A percentile compares a stretch with the other conserved stretches of the same genome.
Evolutionary conservation across 352 stramenopile species (phyloP).

Genomic region (Globisporangium radiosum): DNA sequence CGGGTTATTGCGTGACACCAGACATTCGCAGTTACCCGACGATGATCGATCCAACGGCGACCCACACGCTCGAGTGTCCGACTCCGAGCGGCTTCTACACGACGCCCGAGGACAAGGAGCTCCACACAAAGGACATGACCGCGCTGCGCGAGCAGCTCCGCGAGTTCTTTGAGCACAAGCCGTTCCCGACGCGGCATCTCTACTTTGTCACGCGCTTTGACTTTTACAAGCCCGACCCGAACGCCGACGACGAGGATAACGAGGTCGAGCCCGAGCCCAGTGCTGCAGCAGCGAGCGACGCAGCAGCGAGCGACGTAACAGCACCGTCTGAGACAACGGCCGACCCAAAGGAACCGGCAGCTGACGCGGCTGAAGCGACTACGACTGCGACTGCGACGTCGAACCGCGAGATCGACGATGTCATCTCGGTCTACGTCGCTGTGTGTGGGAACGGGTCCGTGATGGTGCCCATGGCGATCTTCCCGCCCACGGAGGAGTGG

Average conservation of each 20-base stretch:
- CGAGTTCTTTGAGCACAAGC: constrained; percentile 79
- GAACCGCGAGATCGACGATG: constrained; percentile 33
- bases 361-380: neutral
- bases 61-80: constrained; percentile 49
- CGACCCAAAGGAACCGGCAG: neutral
- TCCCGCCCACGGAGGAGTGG: constrained; percentile 67
- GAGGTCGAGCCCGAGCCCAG: constrained; percentile 13
- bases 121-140: constrained; percentile 67
- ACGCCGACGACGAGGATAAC: constrained; percentile 27
- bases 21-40: constrained; percentile 60
- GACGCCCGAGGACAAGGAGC: constrained; percentile 55
- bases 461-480: constrained; percentile 84
- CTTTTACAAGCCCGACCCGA: constrained; percentile 60
- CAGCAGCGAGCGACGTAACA: neutral
- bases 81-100: constrained; percentile 60
- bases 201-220: constrained; percentile 84
- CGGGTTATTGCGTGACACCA: constrained; percentile 6
- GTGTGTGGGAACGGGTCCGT: constrained; percentile 82
- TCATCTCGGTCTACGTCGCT: constrained; percentile 79
- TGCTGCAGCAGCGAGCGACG: neutral
- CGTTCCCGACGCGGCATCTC: constrained; percentile 77
- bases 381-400: neutral
- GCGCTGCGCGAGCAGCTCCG: constrained; percentile 53
- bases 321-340: neutral
- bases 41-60: constrained; percentile 52